Evolutionary conservation across 1,139 yeast species (phyloP), one percentile per base, ranked within the genome.

Genomic region (Meyerozyma sp.): DNA sequence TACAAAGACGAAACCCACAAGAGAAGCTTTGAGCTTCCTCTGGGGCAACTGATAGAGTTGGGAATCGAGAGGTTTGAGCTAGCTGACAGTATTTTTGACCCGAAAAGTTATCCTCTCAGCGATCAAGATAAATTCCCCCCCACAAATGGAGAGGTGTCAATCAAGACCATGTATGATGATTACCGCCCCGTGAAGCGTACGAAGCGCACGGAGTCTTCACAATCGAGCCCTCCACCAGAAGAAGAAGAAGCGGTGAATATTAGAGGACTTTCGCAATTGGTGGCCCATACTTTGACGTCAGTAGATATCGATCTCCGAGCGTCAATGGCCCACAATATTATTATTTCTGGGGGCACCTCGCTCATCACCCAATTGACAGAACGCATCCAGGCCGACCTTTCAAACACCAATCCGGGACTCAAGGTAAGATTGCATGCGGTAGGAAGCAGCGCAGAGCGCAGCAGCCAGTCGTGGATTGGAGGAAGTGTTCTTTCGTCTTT

Each of bases 381-480:
- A 57, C 71, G 96, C 50, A 65, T 91, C 48, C 81, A 84, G 62
- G 70, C 77, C 38, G 98, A 93, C 55, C 68, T 93, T 47, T 77
- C 84, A 21, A 73, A 75, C 44, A 68, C 79, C 45, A 82, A 91
- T 55, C 97, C 98, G 1, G 96, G 97, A n/a, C 73, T 91, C 53
- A 93, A 93, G 63, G 83, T 93, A 42, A 75, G 98, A 57, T 77
- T 93, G 40, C 88, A 90, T 55, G 88, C 97, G 1, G 82, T 88
- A 4, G 98, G 98, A 32, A 88, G 87, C 59, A 66, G 86, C 2
- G 75, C 77, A 41, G 98, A 93, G 63, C 77, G 98, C 56, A 80
- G 82, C 51, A 87, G 81, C 59, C 90, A 94, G 50, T 76, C 94
- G 7, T 93, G 98, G 98, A 79, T 93, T 44, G 99, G 99, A 37